Conservation (phyloP, 108 stramenopile genomes). For the Pseudonitzschia multiseries region DNA sequence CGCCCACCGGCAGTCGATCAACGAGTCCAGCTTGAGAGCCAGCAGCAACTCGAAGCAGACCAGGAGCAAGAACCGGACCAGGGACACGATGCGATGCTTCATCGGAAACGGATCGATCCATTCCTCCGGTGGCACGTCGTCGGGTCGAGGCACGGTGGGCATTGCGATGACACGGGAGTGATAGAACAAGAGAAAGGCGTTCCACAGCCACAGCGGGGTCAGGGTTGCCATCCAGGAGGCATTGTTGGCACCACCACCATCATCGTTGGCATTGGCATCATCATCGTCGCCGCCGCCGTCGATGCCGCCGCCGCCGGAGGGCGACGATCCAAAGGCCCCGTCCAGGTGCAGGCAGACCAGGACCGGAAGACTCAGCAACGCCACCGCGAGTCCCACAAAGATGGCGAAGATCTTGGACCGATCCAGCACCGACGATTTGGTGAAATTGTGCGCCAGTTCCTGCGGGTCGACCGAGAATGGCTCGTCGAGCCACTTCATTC, state of each 20-base stretch:
- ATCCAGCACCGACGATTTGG: slow-evolving; percentile 64
- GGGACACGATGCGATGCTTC: slow-evolving; percentile 53
- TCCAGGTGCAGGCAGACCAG: slow-evolving; percentile 82
- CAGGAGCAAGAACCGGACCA: slow-evolving; percentile 61
- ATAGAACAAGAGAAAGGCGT: slow-evolving; percentile 71
- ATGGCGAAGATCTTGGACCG: slow-evolving; percentile 87
- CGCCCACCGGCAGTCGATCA: slow-evolving; percentile 48
- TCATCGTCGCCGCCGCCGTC: no score
- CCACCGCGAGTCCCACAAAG: slow-evolving; percentile 68
- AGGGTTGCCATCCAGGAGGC: slow-evolving; percentile 73
- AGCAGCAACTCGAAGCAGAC: slow-evolving; percentile 65
- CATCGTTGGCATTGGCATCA: no score
- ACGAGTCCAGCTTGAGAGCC: slow-evolving; percentile 62
- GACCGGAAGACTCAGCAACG: slow-evolving; percentile 65
- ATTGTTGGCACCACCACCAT: slow-evolving; percentile 41
- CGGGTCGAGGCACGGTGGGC: slow-evolving; percentile 79
- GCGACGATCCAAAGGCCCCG: slow-evolving; percentile 24
- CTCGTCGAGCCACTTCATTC: slow-evolving; percentile 88
- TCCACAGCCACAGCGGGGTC: slow-evolving; percentile 83
- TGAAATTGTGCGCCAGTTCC: slow-evolving; percentile 87
- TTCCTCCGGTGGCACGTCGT: slow-evolving; percentile 79
- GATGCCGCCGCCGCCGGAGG: no score
- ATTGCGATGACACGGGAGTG: slow-evolving; percentile 74
- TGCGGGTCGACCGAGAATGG: slow-evolving; percentile 86
- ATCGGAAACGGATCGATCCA: slow-evolving; percentile 91